Evolutionary conservation across 2,329 filamentous ascomycete species (phyloP).

Genomic region (Xylariaceae sp.): DNA sequence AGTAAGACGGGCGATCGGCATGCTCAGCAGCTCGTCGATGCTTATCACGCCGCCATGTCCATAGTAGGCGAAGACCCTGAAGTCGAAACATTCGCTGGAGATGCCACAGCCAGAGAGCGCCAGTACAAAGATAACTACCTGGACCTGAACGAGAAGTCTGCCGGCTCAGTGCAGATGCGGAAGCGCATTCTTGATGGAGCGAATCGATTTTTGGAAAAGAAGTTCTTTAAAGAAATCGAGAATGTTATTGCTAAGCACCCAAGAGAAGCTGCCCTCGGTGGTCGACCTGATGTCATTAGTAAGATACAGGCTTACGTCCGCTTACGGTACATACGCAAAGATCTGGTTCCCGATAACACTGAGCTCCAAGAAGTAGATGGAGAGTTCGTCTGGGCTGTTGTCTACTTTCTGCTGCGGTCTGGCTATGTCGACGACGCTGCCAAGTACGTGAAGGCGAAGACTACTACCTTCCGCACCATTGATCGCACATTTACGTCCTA

Average conservation of each 20-base stretch:
- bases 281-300: constrained; percentile 80
- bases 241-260: constrained; percentile 76
- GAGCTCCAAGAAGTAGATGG: constrained; percentile 75
- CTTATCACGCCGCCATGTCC: constrained; percentile 75
- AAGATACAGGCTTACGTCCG: constrained; percentile 92
- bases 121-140: constrained; percentile 74
- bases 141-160: constrained; percentile 66
- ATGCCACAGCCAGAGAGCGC: constrained; percentile 67
- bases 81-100: constrained; percentile 54
- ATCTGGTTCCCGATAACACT: constrained; percentile 75
- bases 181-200: constrained; percentile 79
- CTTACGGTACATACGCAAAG: constrained; percentile 72
- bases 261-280: constrained; percentile 82
- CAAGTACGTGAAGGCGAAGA: constrained; percentile 77
- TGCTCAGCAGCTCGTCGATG: constrained; percentile 71
- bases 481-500: constrained; percentile 89
- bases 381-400: constrained; percentile 88
- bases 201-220: constrained; percentile 72
- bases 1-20: constrained; percentile 65
- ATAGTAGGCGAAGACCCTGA: constrained; percentile 71
- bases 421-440: constrained; percentile 82
- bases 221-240: constrained; percentile 77
- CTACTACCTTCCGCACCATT: constrained; percentile 78
- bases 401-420: constrained; percentile 86
- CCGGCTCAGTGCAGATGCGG: constrained; percentile 61